phyloP scores from a whole-genome alignment of 768 basidiomycete genomes.

The Hericium alpestre region DNA sequence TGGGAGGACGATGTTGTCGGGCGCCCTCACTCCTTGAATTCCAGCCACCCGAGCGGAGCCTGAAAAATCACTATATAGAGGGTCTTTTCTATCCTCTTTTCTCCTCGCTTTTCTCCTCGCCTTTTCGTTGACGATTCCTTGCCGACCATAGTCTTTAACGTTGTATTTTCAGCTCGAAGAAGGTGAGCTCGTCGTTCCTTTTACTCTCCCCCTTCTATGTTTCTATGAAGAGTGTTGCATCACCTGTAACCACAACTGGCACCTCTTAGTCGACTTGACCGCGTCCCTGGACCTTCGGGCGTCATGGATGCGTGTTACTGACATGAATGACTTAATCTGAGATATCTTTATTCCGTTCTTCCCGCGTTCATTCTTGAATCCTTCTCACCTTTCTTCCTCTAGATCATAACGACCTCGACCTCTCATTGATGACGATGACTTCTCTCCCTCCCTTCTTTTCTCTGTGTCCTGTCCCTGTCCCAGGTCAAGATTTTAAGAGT shows the following conservation, averaged over 20 bases:
- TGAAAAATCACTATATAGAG: neutral
- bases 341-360: conserved; percentile 12
- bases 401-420: no score
- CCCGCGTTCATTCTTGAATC: no score
- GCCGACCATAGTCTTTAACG: no score
- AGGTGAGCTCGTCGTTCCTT: neutral
- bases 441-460: no score
- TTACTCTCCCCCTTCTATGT: conserved; percentile 1
- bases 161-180: no score
- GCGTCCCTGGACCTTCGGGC: conserved; percentile 17
- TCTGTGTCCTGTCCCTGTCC: no score
- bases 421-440: no score
- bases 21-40: neutral
- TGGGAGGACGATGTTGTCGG: neutral
- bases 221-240: conserved; percentile 73
- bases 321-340: conserved; percentile 62
- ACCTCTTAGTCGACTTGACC: conserved; percentile 86
- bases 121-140: neutral
- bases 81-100: no score
- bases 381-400: no score
- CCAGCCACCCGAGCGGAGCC: neutral
- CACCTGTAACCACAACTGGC: conserved; percentile 56
- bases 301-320: conserved; percentile 46
- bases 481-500: no score
- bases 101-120: neutral